Conservation (phyloP, 257 asterid species). For the Solanum medicagineum region DNA sequence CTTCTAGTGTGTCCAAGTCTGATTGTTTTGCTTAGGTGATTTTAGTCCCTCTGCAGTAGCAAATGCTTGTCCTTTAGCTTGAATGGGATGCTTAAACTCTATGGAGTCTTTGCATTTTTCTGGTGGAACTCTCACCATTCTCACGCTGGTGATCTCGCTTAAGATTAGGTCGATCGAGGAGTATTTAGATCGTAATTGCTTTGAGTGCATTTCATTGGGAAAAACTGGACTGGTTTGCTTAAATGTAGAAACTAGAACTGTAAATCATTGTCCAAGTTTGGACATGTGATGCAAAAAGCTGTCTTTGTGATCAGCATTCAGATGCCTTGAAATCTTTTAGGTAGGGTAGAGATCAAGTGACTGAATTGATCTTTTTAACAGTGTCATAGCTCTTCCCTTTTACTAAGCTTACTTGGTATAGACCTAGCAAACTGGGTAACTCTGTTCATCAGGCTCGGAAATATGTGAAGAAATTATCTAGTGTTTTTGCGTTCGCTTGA, state of each 20-base stretch:
- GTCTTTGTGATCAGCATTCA: background rate
- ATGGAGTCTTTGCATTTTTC: background rate
- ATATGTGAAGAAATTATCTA: background rate
- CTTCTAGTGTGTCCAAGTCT: background rate
- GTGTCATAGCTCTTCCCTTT: background rate
- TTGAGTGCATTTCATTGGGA: background rate
- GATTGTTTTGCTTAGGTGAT: background rate
- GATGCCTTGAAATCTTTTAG: background rate
- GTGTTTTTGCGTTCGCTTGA: background rate
- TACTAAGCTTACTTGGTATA: background rate
- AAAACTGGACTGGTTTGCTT: background rate
- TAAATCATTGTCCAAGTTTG: background rate
- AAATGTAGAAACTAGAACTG: background rate
- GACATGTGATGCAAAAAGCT: background rate
- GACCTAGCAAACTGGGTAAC: background rate
- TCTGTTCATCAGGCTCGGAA: too few relatives aligned
- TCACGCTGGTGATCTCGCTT: background rate
- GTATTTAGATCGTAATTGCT: background rate
- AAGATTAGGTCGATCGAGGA: background rate
- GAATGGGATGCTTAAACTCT: background rate
- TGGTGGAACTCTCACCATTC: background rate
- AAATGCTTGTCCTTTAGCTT: constrained; percentile 2
- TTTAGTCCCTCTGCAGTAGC: background rate
- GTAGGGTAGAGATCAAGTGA: background rate
- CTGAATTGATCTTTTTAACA: background rate